phyloP scores from a whole-genome alignment of 352 stramenopile species.

The Pythium insidiosum region DNA sequence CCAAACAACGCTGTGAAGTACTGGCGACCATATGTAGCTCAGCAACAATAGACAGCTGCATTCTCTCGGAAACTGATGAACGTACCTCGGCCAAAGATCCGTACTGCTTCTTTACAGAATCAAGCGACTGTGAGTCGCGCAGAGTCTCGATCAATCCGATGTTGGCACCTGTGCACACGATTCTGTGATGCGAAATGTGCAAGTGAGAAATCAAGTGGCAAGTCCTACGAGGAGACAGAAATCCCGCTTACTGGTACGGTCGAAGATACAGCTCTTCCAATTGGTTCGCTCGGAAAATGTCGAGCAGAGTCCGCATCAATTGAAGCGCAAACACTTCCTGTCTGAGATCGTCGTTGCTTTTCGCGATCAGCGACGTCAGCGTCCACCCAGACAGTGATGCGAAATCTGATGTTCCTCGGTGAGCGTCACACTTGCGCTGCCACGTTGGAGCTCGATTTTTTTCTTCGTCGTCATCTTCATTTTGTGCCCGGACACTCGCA shows the following conservation, averaged over 20 bases:
- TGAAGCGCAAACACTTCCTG: constrained; percentile 33
- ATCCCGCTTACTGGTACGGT: constrained; percentile 29
- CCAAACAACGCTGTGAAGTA: constrained; percentile 45
- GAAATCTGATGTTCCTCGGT: constrained; percentile 16
- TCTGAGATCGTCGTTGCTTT: constrained; percentile 31
- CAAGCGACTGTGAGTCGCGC: constrained; percentile 87
- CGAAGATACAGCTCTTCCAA: constrained; percentile 20
- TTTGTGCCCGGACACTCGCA: no score
- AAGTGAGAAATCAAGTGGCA: constrained; percentile 1
- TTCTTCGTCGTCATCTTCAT: no score
- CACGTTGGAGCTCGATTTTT: no score
- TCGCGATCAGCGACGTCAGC: constrained; percentile 28
- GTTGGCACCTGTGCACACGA: constrained; percentile 80
- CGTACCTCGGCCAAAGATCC: constrained; percentile 62
- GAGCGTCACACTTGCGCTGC: no score
- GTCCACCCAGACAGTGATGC: constrained; percentile 19
- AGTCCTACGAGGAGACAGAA: no score
- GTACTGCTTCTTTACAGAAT: constrained; percentile 82
- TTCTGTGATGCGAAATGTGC: constrained; percentile 18
- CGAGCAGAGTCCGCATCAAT: constrained; percentile 18
- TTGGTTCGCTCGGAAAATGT: constrained; percentile 23
- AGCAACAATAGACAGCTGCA: no score
- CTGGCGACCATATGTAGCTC: no score
- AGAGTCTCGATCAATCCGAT: constrained; percentile 92
- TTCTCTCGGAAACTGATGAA: no score